Evolutionary conservation across 192 early-diverging fungal genomes (phyloP), one percentile per base, ranked within the genome.

Genomic region (Coemansia biformis): DNA sequence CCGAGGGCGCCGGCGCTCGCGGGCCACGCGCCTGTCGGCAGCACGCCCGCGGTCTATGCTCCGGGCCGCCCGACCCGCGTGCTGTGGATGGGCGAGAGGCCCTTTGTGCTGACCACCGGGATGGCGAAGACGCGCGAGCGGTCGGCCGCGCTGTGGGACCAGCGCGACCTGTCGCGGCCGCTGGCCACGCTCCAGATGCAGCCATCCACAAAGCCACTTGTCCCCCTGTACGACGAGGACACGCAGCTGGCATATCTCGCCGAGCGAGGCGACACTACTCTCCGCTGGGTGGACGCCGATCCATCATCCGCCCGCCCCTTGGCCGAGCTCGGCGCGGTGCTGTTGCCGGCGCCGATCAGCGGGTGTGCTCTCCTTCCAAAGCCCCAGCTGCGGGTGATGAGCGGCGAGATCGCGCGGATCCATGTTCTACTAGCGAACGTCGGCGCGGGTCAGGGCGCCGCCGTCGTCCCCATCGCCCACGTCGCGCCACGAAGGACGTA

Each of bases 151-250:
- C 30, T 95, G 14, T 95, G 89, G 89, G 89, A 90, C 53, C 59
- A 76, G 3, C 75, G 86, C 23, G 76, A 81, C 17, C 57, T 87
- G 19, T 43, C 52, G 10, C 74, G 56, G 10, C 83, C 90, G 1
- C 36, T 91, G 18, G 71, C 70, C 11, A 59, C 81, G 10, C 63
- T 69, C 11, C 68, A 62, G 15, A 47, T 92, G 21, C 88, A 89
- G 43, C 78, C 81, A 1, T 84, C 83, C 3, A 80, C 82, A 8
- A 86, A 87, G n/a, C 48, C 84, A 5, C 54, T 87, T 14, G 58
- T 83, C 10, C 87, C 90, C 4, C 58, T 90, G 14, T 90, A 80
- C 43, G 92, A 95, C 52, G 71, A 79, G 31, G 92, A 95, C 54
- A 91, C 90, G 0, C 78, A 77, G 7, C 79, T 86, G 15, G 59